Conservation (phyloP, 1,284 basidiomycete genomes). For the Cutaneotrichosporon mucoides region DNA sequence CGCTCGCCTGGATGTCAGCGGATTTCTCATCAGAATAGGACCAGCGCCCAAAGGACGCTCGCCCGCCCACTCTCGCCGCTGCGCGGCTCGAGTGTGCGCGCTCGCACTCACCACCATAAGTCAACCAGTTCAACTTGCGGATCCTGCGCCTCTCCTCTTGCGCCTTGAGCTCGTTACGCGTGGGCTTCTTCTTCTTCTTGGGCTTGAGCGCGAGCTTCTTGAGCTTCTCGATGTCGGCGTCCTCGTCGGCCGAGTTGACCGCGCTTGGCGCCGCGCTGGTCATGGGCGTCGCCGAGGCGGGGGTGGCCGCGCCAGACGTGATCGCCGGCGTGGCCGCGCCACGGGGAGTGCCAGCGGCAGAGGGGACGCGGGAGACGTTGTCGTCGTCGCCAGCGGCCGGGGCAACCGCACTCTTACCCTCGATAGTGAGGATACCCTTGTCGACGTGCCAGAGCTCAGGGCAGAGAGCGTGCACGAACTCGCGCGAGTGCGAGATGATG, state of each 20-base stretch:
- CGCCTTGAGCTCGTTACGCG: slow-evolving; percentile 83
- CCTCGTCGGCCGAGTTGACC: slow-evolving; percentile 28
- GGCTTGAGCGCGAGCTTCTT: slow-evolving; percentile 46
- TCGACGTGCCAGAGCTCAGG: slow-evolving; percentile 56
- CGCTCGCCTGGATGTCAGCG: slow-evolving; percentile 1
- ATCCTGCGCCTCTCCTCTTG: slow-evolving; percentile 74
- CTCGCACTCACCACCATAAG: slow-evolving; percentile 60
- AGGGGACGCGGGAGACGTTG: slow-evolving; percentile 46
- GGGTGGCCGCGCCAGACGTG: slow-evolving; percentile 34
- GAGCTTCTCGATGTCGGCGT: slow-evolving; percentile 47
- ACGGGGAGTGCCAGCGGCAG: slow-evolving; percentile 44
- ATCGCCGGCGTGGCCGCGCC: slow-evolving; percentile 42
- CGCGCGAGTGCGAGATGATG: slow-evolving; percentile 91
- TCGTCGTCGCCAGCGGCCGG: slow-evolving; percentile 72
- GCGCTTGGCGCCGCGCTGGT: slow-evolving; percentile 43
- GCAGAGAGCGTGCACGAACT: slow-evolving; percentile 86
- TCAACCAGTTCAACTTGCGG: slow-evolving; percentile 79
- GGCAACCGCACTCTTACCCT: slow-evolving; percentile 67
- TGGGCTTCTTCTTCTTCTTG: slow-evolving; percentile 82
- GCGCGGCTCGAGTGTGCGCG: slow-evolving; percentile 20
- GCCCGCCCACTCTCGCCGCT: no score
- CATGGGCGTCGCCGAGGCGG: slow-evolving; percentile 26
- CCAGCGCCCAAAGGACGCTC: no score
- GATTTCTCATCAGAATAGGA: neutral
- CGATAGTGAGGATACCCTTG: slow-evolving; percentile 65